Evolutionary conservation across 257 asterid genomes (phyloP), one percentile per base, ranked within the genome.

Genomic region (Hygrophila difformis): DNA sequence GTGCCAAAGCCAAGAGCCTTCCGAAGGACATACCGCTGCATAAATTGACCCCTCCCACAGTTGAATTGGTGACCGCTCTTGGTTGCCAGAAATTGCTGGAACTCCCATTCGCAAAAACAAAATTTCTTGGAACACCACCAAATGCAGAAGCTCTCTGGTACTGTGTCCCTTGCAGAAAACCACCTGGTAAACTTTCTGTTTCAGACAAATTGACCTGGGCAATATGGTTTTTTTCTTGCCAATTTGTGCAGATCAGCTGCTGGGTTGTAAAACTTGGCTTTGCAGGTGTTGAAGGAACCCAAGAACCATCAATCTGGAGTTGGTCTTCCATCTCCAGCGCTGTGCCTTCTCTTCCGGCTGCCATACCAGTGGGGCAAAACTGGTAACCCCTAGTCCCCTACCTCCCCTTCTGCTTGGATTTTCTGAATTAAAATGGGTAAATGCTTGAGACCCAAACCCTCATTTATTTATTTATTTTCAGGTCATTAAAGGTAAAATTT

Each of bases 261-360:
- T 35, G 59, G 44, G 36, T 39, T 8, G 53, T 34, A 6, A 65
- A 49, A 47, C 56, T 31, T 54, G 75, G 79, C 65, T 80, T 78
- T 21, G 72, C 75, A 0, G 94, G 93, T 55, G 94, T 82, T 42
- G 49, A 42, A 8, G 91, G 91, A 38, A 80, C 47, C 97, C 93
- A 77, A 12, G 71, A 60, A 50, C 54, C 50, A 51, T 66, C 67
- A 33, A 41, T 49, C 53, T 24, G 68, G 59, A 56, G 41, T n/a
- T n/a, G n/a, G 46, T 58, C 72, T 43, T 47, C 40, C 22, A 47
- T 34, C 24, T 62, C 10, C 17, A 63, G 42, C 49, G 46, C 36
- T 18, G 67, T 44, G 19, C 48, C 68, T 56, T 71, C 76, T 38
- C 54, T 18, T 38, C 73, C 67, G 6, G 16, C 53, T 46, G 73